Conservation (phyloP, 2,329 filamentous ascomycete species). For the Aspergillus ochraceus region DNA sequence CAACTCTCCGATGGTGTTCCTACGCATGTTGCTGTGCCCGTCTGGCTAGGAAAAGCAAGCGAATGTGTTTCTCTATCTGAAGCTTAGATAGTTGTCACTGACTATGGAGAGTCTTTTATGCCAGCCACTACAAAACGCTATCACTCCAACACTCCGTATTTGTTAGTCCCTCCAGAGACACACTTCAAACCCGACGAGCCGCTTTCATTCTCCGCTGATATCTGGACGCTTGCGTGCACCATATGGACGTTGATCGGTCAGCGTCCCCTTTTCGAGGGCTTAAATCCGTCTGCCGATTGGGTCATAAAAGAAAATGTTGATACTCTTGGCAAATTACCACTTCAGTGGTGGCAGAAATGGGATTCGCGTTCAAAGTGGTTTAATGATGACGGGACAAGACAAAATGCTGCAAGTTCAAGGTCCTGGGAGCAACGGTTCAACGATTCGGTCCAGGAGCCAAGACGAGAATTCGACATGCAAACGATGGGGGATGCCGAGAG, state of each 20-base stretch:
- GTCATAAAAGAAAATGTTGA: slow-evolving; percentile 27
- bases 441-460: background rate
- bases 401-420: background rate
- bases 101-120: slow-evolving; percentile 28
- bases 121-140: slow-evolving; percentile 9
- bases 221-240: slow-evolving; percentile 26
- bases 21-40: slow-evolving; percentile 17
- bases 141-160: slow-evolving; percentile 18
- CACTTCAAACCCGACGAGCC: slow-evolving; percentile 31
- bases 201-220: slow-evolving; percentile 32
- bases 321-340: slow-evolving; percentile 25
- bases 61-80: slow-evolving; percentile 21
- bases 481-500: background rate
- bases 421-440: slow-evolving; percentile 9
- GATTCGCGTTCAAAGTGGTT: slow-evolving; percentile 19
- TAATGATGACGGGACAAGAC: slow-evolving; percentile 21
- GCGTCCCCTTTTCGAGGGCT: slow-evolving; percentile 23
- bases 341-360: slow-evolving; percentile 25
- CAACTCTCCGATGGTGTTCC: slow-evolving; percentile 20
- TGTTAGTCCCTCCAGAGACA: slow-evolving; percentile 32
- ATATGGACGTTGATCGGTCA: slow-evolving; percentile 36
- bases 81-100: slow-evolving; percentile 21
- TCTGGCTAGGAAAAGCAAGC: slow-evolving; percentile 26
- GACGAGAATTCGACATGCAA: background rate
- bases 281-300: slow-evolving; percentile 20